These are phyloP conservation scores for Sicyos edulis DNA, from an alignment of 306 rosid genomes.

Conservation along the genomic window DNA sequence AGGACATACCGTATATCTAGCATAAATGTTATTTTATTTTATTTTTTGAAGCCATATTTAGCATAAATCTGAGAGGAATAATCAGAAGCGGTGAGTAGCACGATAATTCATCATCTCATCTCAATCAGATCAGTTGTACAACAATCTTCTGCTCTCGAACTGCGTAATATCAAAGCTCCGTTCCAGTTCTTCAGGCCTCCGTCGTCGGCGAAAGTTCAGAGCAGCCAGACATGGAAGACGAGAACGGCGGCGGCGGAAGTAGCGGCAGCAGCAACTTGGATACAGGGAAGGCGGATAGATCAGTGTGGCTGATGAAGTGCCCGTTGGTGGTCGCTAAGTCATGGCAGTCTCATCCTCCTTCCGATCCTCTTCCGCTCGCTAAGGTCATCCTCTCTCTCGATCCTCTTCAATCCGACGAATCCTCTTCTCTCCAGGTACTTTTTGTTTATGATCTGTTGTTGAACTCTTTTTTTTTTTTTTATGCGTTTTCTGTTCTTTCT, in stretches of 20 bases:
- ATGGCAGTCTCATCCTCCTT: conserved; percentile 71
- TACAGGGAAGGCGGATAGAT: conserved; percentile 67
- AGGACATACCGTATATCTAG: no score
- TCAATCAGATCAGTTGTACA: neutral
- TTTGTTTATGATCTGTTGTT: neutral
- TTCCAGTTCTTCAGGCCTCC: conserved; percentile 17
- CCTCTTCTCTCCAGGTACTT: conserved; percentile 65
- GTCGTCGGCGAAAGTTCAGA: neutral
- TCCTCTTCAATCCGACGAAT: conserved; percentile 76
- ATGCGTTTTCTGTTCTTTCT: neutral
- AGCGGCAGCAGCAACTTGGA: conserved; percentile 44
- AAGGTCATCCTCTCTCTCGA: conserved; percentile 91
- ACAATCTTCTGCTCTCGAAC: neutral
- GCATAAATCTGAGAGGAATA: neutral
- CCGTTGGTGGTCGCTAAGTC: conserved; percentile 79
- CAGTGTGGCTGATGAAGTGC: conserved; percentile 98
- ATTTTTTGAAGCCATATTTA: no score
- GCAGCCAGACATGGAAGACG: conserved; percentile 49
- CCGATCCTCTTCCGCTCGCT: conserved; percentile 68
- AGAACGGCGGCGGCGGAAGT: conserved; percentile 39
- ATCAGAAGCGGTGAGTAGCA: neutral
- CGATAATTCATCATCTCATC: neutral
- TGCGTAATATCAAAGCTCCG: conserved; percentile 11
- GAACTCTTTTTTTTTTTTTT: neutral
- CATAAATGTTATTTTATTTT: no score